phyloP scores from a whole-genome alignment of 1,284 basidiomycete genomes.

The Coniophora puteana region DNA sequence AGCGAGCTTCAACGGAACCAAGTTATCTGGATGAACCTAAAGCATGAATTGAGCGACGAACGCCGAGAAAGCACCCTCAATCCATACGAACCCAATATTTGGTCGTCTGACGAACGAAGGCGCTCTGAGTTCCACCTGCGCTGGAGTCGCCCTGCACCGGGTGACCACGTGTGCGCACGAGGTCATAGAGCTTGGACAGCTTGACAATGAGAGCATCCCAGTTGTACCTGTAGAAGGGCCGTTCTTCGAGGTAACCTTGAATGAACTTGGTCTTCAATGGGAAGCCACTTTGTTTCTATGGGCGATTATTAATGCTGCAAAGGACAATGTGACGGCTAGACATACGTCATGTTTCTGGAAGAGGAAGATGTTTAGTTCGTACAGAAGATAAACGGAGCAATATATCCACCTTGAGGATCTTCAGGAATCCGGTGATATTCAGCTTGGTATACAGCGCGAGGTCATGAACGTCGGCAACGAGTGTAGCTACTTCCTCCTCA shows the following conservation, averaged over 20 bases:
- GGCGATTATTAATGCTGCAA: slow-evolving; percentile 2
- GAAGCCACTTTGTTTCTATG: slow-evolving; percentile 77
- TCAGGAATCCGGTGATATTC: slow-evolving; percentile 98
- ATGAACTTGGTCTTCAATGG: slow-evolving; percentile 72
- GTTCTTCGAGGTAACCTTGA: slow-evolving; percentile 89
- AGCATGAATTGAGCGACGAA: not conserved
- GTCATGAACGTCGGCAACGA: slow-evolving; percentile 98
- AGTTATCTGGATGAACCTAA: slow-evolving; percentile 89
- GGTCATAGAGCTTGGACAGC: slow-evolving; percentile 92
- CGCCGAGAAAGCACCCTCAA: not conserved
- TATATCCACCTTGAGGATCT: slow-evolving; percentile 83
- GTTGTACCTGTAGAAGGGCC: slow-evolving; percentile 95
- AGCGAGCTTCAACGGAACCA: slow-evolving; percentile 94
- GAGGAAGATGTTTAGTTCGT: slow-evolving; percentile 1
- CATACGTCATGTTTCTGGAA: slow-evolving; percentile 77
- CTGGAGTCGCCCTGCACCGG: slow-evolving; percentile 92
- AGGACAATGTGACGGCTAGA: slow-evolving; percentile 5
- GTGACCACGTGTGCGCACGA: slow-evolving; percentile 93
- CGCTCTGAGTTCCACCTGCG: slow-evolving; percentile 93
- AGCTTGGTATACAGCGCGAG: slow-evolving; percentile 93
- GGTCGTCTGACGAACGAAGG: slow-evolving; percentile 96
- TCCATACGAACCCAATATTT: slow-evolving; percentile 93
- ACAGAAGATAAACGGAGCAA: slow-evolving; percentile 1
- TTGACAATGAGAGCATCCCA: slow-evolving; percentile 96
- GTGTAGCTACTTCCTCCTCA: slow-evolving; percentile 93